Percentiles rank a stretch among this genome's conserved stretches.
Conservation (phyloP, 1,139 yeast species). For the Hyphopichia burtonii region DNA sequence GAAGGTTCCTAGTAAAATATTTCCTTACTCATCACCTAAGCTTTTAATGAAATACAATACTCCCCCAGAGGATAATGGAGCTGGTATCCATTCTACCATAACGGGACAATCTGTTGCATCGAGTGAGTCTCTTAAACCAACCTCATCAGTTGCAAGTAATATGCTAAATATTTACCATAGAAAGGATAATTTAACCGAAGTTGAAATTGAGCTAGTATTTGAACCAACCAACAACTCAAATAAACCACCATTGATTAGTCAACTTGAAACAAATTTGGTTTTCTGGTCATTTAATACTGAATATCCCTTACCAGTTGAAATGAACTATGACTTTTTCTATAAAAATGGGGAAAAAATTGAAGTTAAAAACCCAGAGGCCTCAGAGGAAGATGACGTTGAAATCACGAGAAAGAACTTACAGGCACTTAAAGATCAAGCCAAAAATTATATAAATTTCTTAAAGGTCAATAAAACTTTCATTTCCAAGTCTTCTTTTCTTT, state of each 20-base stretch:
- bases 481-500: constrained; percentile 35
- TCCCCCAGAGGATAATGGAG: constrained; percentile 1
- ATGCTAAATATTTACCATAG: constrained; percentile 36
- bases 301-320: constrained; percentile 40
- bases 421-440: constrained; percentile 33
- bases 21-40: constrained; percentile 42
- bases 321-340: constrained; percentile 46
- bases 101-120: constrained; percentile 5
- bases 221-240: constrained; percentile 19
- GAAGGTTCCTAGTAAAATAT: constrained; percentile 31
- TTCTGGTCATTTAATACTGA: constrained; percentile 45
- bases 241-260: constrained; percentile 32
- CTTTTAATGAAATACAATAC: constrained; percentile 38
- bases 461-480: constrained; percentile 32
- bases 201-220: constrained; percentile 29
- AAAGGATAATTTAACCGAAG: constrained; percentile 17
- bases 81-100: background rate
- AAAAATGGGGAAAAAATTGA: constrained; percentile 14
- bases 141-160: constrained; percentile 8
- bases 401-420: constrained; percentile 38
- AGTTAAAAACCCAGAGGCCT: constrained; percentile 9
- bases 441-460: constrained; percentile 33
- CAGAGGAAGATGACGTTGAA: constrained; percentile 26
- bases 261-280: constrained; percentile 37
- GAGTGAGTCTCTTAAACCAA: constrained; percentile 1